Evolutionary conservation across 345 rosid species (phyloP), one percentile per base, ranked within the genome.

Genomic region (Gossypium mustelinum): DNA sequence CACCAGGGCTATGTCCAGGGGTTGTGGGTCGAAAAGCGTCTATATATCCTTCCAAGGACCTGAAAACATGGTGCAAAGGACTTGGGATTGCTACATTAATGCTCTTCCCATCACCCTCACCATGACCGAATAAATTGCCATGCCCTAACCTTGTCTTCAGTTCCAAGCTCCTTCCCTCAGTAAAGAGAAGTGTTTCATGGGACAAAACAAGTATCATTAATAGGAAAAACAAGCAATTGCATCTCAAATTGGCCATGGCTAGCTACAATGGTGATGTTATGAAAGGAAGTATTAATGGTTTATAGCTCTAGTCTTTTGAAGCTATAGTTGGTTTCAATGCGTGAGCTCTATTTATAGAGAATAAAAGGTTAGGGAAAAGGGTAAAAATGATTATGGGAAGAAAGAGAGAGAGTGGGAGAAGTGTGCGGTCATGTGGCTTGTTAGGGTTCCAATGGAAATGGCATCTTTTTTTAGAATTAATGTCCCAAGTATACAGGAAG

Each of bases 101-200:
- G 6, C 25, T 59, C 63, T 59, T 59, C 63, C 63, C 41, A 11
- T 2, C 22, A 10, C 63, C 75, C 16, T 9, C 73, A 24, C 7
- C 75, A 29, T 68, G 20, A 43, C 65, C 68, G 8, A 73, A 43
- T 14, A 76, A 66, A 43, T 73, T 44, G 43, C 27, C 77, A 50
- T 63, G 45, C 75, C 52, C 79, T n/a, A 43, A 43, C 39, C 59
- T 66, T 18, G 60, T n/a, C 45, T 70, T 74, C 47, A 24, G 61
- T 62, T 64, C 73, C 78, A 87, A 73, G 54, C 60, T 79, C 73
- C 92, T 85, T 58, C 81, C 86, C 79, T 85, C 83, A 44, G 77
- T 76, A 29, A 76, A 78, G 55, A 81, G 72, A 73, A 82, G 61
- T 13, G 27, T 29, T 74, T 83, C 75, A 34, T 78, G 79, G 74